phyloP scores from a whole-genome alignment of 805 yeast species.

The Ogataea philodendri region DNA sequence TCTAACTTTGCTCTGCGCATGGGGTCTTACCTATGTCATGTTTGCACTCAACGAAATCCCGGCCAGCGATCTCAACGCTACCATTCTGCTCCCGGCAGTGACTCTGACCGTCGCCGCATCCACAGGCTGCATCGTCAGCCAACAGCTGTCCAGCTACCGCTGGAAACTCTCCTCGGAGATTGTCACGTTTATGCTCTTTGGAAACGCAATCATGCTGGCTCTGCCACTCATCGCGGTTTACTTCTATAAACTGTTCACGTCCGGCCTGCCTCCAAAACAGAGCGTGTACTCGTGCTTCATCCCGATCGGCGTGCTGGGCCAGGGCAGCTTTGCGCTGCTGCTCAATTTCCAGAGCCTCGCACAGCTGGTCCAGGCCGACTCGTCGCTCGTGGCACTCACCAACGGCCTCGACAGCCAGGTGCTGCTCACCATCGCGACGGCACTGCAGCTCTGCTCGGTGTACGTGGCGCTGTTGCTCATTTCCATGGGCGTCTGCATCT shows the following conservation, averaged over 20 bases:
- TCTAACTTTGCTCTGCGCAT: slow-evolving; percentile 55
- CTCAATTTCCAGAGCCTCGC: slow-evolving; percentile 22
- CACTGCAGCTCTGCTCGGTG: slow-evolving; percentile 18
- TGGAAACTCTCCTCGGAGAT: slow-evolving; percentile 53
- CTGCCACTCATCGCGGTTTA: slow-evolving; percentile 54
- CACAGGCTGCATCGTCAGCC: slow-evolving; percentile 57
- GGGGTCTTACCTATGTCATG: slow-evolving; percentile 57
- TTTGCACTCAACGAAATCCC: slow-evolving; percentile 35
- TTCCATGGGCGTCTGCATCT: slow-evolving; percentile 38
- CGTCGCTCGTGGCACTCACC: slow-evolving; percentile 14
- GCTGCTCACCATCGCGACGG: slow-evolving; percentile 5
- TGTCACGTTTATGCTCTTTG: slow-evolving; percentile 60
- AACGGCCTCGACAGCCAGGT: slow-evolving; percentile 6
- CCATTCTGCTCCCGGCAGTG: slow-evolving; percentile 72
- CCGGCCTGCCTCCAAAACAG: slow-evolving; percentile 56
- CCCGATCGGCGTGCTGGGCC: slow-evolving; percentile 84
- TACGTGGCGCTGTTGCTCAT: slow-evolving; percentile 29
- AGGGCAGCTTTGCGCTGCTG: slow-evolving; percentile 70
- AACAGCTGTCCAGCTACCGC: slow-evolving; percentile 29
- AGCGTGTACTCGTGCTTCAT: slow-evolving; percentile 65
- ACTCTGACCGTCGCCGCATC: slow-evolving; percentile 75
- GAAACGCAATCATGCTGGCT: slow-evolving; percentile 64
- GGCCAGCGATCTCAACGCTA: slow-evolving; percentile 48
- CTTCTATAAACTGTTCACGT: slow-evolving; percentile 55
- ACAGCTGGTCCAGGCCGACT: slow-evolving; percentile 13